Evolutionary conservation across 805 yeast species (phyloP).

Genomic region (Schwanniomyces polymorphus): DNA sequence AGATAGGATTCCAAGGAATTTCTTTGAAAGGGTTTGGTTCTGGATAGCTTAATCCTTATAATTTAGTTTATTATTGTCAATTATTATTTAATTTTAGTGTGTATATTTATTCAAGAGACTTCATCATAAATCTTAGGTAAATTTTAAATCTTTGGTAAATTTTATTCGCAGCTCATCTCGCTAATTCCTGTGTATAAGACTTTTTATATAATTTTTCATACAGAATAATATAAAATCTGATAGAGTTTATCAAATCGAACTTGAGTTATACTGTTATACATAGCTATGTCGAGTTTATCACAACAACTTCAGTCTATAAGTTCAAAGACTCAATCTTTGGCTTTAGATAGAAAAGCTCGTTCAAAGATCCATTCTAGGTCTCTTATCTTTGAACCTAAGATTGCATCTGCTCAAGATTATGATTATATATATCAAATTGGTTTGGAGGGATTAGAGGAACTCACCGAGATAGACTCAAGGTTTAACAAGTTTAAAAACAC

Average conservation of each 20-base stretch:
- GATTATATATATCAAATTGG: slow-evolving; percentile 75
- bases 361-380: slow-evolving; percentile 88
- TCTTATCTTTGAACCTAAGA: slow-evolving; percentile 77
- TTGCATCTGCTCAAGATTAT: slow-evolving; percentile 93
- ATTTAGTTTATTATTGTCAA: neutral
- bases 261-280: neutral
- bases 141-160: too few relatives aligned
- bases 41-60: slow-evolving; percentile 42
- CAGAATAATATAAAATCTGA: neutral
- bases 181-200: neutral
- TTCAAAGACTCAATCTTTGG: slow-evolving; percentile 64
- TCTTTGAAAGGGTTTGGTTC: slow-evolving; percentile 45
- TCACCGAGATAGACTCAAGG: slow-evolving; percentile 70
- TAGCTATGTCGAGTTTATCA: slow-evolving; percentile 60
- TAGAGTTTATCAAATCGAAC: neutral
- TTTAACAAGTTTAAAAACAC: slow-evolving; percentile 69
- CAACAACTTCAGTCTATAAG: slow-evolving; percentile 77
- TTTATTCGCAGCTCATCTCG: neutral
- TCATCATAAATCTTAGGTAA: neutral
- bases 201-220: slow-evolving; percentile 1
- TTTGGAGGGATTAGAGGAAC: slow-evolving; percentile 71
- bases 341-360: slow-evolving; percentile 82
- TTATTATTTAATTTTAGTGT: neutral
- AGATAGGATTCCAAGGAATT: slow-evolving; percentile 40
- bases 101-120: neutral